Conservation (phyloP, 2,329 filamentous ascomycete genomes). For the Chalara sp. region DNA sequence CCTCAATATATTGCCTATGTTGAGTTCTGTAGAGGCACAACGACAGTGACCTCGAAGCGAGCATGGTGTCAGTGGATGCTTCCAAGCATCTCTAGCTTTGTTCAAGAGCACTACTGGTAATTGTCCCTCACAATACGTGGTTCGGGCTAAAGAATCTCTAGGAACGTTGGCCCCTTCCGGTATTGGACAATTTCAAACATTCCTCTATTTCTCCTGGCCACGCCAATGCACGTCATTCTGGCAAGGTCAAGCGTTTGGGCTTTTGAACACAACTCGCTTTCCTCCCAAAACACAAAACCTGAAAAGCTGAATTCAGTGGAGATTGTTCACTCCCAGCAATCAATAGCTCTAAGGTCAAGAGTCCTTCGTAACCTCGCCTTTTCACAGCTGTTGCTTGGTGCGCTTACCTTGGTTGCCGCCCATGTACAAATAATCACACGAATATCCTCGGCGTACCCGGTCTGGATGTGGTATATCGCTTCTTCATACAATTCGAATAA, state of each 20-base stretch:
- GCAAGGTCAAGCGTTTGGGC: constrained; percentile 49
- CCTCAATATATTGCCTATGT: constrained; percentile 73
- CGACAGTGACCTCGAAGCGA: constrained; percentile 31
- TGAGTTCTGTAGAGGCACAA: constrained; percentile 51
- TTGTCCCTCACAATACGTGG: background rate
- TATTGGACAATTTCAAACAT: constrained; percentile 89
- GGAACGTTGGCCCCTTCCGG: constrained; percentile 79
- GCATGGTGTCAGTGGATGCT: constrained; percentile 70
- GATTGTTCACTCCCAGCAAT: too few relatives aligned
- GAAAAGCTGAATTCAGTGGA: too few relatives aligned
- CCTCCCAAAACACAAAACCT: too few relatives aligned
- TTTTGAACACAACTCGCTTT: constrained; percentile 19
- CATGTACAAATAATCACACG: constrained; percentile 94
- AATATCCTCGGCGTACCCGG: constrained; percentile 77
- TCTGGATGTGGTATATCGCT: constrained; percentile 87
- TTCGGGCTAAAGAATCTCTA: constrained; percentile 29
- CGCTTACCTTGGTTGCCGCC: constrained; percentile 69
- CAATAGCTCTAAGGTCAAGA: background rate
- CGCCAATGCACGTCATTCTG: constrained; percentile 68
- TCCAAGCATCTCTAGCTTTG: constrained; percentile 87
- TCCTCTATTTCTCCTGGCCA: constrained; percentile 79
- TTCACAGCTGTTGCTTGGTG: constrained; percentile 64
- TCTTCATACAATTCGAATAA: constrained; percentile 6
- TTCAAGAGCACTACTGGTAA: constrained; percentile 87
- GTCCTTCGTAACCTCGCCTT: constrained; percentile 49